phyloP scores from a whole-genome alignment of 2,329 filamentous ascomycete species.

The Apiospora koreana region DNA sequence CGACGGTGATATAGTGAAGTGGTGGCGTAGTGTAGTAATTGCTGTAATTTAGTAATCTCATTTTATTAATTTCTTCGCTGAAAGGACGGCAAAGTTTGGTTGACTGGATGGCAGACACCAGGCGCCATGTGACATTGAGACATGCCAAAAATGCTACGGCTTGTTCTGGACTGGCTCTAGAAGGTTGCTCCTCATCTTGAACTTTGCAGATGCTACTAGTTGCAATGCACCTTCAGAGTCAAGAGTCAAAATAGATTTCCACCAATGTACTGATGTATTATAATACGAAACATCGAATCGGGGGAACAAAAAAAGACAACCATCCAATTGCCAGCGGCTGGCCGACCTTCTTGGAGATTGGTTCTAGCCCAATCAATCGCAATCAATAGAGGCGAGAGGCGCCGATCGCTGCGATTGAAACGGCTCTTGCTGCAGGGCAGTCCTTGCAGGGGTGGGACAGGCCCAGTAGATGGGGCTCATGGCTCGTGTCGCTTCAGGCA shows the following conservation, averaged over 20 bases:
- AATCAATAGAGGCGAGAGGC: slow-evolving; percentile 2
- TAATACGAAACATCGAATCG: neutral
- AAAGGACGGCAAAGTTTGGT: neutral
- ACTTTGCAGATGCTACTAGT: too few relatives aligned
- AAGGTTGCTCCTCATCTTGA: neutral
- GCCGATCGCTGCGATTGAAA: slow-evolving; percentile 12
- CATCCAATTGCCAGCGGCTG: neutral
- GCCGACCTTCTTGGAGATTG: neutral
- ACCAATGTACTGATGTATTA: neutral
- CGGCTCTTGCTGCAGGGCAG: slow-evolving; percentile 10
- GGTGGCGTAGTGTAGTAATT: neutral
- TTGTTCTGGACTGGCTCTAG: neutral
- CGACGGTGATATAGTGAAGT: neutral
- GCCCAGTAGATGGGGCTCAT: neutral
- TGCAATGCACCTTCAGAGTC: neutral
- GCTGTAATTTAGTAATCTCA: neutral
- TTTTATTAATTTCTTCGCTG: neutral
- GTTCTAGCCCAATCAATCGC: slow-evolving; percentile 10
- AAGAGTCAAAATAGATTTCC: neutral
- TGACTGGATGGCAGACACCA: neutral
- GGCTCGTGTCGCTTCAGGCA: neutral
- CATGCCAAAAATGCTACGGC: neutral
- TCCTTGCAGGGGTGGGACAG: neutral
- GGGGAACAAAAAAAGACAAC: neutral
- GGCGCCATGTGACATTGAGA: neutral